Conservation (phyloP, 306 rosid genomes). For the Malus asiatica region DNA sequence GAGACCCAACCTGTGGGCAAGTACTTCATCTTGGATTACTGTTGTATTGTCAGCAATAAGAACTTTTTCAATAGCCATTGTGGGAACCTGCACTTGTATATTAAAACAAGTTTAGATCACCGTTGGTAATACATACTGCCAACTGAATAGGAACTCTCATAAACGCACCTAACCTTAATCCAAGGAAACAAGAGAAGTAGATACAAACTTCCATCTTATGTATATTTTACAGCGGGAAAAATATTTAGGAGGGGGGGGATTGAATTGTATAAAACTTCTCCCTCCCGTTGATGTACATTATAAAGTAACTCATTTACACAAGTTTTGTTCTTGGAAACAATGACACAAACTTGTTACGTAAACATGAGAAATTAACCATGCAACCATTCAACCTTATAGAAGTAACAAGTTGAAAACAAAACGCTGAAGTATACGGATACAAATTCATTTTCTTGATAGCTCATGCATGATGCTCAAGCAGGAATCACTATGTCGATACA, state of each 20-base stretch:
- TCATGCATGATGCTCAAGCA: neutral
- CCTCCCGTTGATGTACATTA: no score
- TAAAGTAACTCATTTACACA: no score
- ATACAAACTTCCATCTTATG: neutral
- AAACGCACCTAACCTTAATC: neutral
- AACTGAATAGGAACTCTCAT: neutral
- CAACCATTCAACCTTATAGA: neutral
- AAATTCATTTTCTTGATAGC: neutral
- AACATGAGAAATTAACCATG: neutral
- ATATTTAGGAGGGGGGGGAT: neutral
- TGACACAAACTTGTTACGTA: neutral
- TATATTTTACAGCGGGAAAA: neutral
- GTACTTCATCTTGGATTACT: slow-evolving; percentile 86
- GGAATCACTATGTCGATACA: neutral
- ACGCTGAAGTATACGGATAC: neutral
- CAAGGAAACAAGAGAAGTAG: neutral
- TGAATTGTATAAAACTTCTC: neutral
- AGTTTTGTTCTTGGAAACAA: no score
- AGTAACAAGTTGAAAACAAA: neutral
- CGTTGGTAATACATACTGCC: neutral
- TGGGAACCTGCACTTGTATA: slow-evolving; percentile 60
- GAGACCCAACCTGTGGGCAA: slow-evolving; percentile 91
- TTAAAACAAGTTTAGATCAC: neutral
- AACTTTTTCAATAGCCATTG: slow-evolving; percentile 96
- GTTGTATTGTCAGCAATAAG: slow-evolving; percentile 82